Base-by-base conservation (phyloP, 2,329 filamentous ascomycete species). In the Ascochyta viciae-villosae region DNA sequence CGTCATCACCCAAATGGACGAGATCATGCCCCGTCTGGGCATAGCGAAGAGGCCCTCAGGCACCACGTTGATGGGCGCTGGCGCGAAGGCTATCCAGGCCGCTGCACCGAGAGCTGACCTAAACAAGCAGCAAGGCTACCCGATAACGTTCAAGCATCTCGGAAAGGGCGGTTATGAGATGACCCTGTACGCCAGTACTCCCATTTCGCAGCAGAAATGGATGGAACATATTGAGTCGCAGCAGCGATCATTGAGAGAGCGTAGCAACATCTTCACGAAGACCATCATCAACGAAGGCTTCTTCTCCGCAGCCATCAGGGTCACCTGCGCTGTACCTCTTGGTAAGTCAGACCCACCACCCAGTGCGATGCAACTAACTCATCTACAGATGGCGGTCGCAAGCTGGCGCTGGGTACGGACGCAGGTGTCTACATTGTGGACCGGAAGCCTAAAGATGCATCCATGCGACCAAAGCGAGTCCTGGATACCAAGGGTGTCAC, bases 1-100 rank as follows among this genome's bases (percentile, higher is more conserved):
- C 15, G 88, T 95, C 23, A 98, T 99, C 65, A 89, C 90, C 49
- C 94, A 98, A 73, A 98, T 99, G 94, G 94, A 98, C 49, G 92
- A 97, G 73, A 88, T 98, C 27, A 91, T 96, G 38, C 93, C 93
- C 3, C 88, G 86, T 61, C 77, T 88, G 44, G 92, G 92, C 23
- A 83, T 92, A 41, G 82, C 92, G 31, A 98, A 96, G 79, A 85
- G 95, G 47, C 89, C 93, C 13, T 96, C 94, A 1, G 53, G 53
- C 7, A 95, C 92, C 3, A 94, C 92, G 74, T 81, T 98, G 68
- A 75, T 74, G 61, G 81, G 78, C 8, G 64, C 65, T 33, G 81
- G 78, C 3, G 64, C 65, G 12, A 73, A 78, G 42, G 74, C 83
- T 19, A 87, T 86, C 61, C 78, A 82, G 37, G 76, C 77, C 43